Evolutionary conservation across 129 eudicot species (phyloP).

Genomic region (Dittrichia graveolens): DNA sequence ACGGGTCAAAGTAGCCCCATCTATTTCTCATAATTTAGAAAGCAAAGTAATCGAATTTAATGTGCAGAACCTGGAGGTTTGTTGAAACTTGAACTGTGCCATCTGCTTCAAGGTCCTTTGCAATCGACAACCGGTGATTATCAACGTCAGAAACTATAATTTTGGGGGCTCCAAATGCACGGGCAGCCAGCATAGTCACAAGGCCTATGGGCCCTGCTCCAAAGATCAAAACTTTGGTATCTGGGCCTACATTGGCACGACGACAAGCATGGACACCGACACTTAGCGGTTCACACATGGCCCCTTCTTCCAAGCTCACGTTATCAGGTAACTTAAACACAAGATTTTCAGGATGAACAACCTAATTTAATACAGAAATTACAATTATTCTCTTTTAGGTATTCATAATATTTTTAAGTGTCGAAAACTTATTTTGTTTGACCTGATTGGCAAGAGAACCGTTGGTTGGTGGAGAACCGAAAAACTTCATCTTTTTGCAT

Average conservation of each 20-base stretch:
- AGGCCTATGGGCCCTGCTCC: conserved; percentile 64
- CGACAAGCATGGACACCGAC: conserved; percentile 58
- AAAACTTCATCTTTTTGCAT: conserved; percentile 50
- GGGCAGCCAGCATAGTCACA: conserved; percentile 55
- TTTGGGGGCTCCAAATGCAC: conserved; percentile 54
- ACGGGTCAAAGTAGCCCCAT: neutral
- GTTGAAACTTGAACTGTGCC: conserved; percentile 38
- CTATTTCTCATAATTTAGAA: too few species aligned
- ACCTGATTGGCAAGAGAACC: conserved; percentile 59
- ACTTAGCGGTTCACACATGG: conserved; percentile 58
- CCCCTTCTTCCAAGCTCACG: conserved; percentile 67
- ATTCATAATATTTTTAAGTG: neutral
- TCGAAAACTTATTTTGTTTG: neutral
- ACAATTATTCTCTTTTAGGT: neutral
- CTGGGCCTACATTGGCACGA: conserved; percentile 44
- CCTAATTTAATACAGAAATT: conserved; percentile 27
- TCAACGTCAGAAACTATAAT: conserved; percentile 47
- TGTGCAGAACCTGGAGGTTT: conserved; percentile 39
- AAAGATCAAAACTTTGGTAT: conserved; percentile 42
- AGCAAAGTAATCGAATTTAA: neutral
- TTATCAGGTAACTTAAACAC: conserved; percentile 55
- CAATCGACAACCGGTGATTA: conserved; percentile 42
- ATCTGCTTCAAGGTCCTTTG: conserved; percentile 54
- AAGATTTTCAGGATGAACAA: conserved; percentile 53
- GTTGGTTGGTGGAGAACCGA: conserved; percentile 54